A percentile compares a stretch with the other conserved stretches of the same genome.
Conservation (phyloP, 345 rosid species). For the Atalantia buxifolia region DNA sequence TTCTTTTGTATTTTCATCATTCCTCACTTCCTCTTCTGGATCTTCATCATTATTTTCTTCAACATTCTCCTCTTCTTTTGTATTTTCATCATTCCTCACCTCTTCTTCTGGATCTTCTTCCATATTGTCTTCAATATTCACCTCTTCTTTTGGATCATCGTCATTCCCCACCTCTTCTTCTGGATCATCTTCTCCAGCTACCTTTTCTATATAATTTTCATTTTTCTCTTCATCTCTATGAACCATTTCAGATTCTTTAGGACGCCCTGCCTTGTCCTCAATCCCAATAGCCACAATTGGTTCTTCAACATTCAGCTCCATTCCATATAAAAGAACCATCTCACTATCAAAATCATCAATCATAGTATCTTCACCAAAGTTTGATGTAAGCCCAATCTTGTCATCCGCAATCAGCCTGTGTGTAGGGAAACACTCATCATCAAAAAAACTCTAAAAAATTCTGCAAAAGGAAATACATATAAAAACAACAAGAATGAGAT, state of each 20-base stretch:
- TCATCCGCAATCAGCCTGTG: slow-evolving; percentile 13
- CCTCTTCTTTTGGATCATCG: neutral
- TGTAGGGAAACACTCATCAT: neutral
- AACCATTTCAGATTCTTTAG: neutral
- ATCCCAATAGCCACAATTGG: neutral
- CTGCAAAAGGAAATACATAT: neutral
- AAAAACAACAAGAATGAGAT: neutral
- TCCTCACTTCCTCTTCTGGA: no score
- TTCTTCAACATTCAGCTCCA: neutral
- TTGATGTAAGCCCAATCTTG: neutral
- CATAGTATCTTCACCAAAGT: neutral
- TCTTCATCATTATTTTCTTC: neutral
- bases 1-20: neutral
- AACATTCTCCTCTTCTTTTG: neutral
- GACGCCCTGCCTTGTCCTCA: neutral
- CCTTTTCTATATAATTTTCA: neutral
- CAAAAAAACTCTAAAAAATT: neutral
- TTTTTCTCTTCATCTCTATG: neutral
- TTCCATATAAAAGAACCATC: neutral
- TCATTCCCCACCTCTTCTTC: neutral
- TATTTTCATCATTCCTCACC: neutral
- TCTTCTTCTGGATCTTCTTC: neutral
- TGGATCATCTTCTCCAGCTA: neutral
- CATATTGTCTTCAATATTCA: neutral
- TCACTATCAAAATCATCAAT: neutral